Evolutionary conservation across 805 yeast species (phyloP).

Genomic region (Helenozyma baotianmanensis): DNA sequence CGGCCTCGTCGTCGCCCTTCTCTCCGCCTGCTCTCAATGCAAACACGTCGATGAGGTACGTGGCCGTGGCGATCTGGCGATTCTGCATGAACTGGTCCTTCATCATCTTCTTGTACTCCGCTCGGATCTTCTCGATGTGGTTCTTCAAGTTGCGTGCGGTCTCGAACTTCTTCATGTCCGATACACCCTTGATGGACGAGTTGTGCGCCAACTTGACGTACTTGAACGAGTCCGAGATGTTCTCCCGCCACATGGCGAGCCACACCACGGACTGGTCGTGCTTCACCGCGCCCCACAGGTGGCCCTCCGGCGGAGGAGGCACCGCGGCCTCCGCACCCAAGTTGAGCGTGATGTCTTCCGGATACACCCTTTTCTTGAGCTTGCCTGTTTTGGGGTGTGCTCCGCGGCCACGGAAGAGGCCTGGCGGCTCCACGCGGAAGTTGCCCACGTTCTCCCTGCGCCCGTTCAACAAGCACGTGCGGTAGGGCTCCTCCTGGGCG

Average conservation of each 20-base stretch:
- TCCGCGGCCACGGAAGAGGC: conserved; percentile 92
- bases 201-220: conserved; percentile 90
- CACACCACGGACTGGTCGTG: conserved; percentile 91
- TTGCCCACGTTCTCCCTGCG: conserved; percentile 90
- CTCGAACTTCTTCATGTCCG: conserved; percentile 88
- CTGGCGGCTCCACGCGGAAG: conserved; percentile 94
- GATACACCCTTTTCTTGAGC: conserved; percentile 76
- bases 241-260: conserved; percentile 97
- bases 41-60: conserved; percentile 84
- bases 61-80: conserved; percentile 91
- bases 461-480: conserved; percentile 78
- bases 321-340: conserved; percentile 65
- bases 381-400: conserved; percentile 96
- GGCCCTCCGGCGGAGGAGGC: conserved; percentile 85
- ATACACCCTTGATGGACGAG: conserved; percentile 85
- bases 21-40: conserved; percentile 98
- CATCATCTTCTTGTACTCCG: conserved; percentile 65
- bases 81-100: conserved; percentile 76
- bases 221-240: conserved; percentile 75
- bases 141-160: conserved; percentile 81
- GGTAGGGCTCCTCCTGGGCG: conserved; percentile 71
- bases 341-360: conserved; percentile 86
- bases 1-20: conserved; percentile 95
- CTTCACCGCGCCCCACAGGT: conserved; percentile 81
- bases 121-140: conserved; percentile 68